Conservation (phyloP, 805 yeast genomes). For the Lachancea kluyveri region DNA sequence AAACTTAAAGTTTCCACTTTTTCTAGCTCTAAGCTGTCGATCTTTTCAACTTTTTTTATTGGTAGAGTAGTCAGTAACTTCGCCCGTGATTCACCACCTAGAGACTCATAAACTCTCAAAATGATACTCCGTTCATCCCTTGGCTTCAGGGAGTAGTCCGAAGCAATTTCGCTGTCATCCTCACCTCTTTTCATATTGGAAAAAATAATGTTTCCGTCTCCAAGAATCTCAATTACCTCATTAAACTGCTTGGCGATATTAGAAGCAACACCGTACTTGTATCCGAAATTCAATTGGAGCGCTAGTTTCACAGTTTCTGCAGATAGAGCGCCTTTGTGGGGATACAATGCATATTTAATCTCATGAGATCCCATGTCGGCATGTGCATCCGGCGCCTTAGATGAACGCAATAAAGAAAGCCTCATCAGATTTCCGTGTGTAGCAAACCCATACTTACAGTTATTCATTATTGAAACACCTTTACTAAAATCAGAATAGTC, state of each 20-base stretch:
- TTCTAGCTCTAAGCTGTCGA: slow-evolving; percentile 52
- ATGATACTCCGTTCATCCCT: slow-evolving; percentile 48
- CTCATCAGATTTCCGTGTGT: slow-evolving; percentile 92
- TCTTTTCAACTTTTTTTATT: slow-evolving; percentile 43
- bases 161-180: slow-evolving; percentile 57
- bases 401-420: slow-evolving; percentile 77
- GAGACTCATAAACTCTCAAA: slow-evolving; percentile 75
- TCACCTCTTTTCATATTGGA: slow-evolving; percentile 84
- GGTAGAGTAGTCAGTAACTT: slow-evolving; percentile 41
- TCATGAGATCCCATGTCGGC: slow-evolving; percentile 90
- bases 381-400: slow-evolving; percentile 89
- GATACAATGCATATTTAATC: slow-evolving; percentile 77
- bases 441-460: slow-evolving; percentile 86
- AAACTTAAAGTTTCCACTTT: slow-evolving; percentile 37
- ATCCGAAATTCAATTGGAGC: slow-evolving; percentile 65
- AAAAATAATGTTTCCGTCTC: slow-evolving; percentile 57
- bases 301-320: slow-evolving; percentile 66
- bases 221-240: slow-evolving; percentile 33
- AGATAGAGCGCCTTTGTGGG: slow-evolving; percentile 68
- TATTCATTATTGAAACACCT: slow-evolving; percentile 81
- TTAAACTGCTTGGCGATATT: slow-evolving; percentile 16
- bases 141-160: slow-evolving; percentile 40
- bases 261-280: slow-evolving; percentile 19
- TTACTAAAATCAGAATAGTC: slow-evolving; percentile 82
- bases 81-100: slow-evolving; percentile 73